These are phyloP conservation scores for Russula lepida DNA, from an alignment of 768 basidiomycete genomes.

Conservation along the genomic window DNA sequence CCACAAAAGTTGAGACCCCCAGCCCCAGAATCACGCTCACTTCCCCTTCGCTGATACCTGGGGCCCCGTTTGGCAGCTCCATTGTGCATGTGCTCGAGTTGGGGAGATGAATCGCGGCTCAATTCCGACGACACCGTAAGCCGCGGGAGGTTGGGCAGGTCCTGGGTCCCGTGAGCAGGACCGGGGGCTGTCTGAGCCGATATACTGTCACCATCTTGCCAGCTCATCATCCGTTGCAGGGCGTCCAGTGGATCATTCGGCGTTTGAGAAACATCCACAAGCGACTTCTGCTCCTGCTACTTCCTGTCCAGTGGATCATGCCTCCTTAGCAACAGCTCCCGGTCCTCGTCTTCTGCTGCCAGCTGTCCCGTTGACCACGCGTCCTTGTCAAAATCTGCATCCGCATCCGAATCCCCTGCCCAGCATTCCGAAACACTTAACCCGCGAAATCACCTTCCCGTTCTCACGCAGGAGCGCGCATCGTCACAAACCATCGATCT, in stretches of 20 bases:
- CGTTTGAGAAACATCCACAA: too few relatives aligned
- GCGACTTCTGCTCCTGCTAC: too few relatives aligned
- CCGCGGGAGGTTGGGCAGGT: background rate
- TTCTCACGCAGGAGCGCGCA: conserved; percentile 60
- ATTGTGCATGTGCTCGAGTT: background rate
- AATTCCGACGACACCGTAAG: background rate
- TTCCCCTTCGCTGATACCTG: background rate
- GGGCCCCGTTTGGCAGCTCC: background rate
- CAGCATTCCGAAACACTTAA: conserved; percentile 53
- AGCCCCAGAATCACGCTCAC: background rate
- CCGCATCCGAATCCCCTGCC: conserved; percentile 28
- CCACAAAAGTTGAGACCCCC: too few relatives aligned
- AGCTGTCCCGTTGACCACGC: conserved; percentile 35
- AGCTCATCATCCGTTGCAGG: conserved; percentile 9
- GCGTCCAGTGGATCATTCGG: too few relatives aligned
- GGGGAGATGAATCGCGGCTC: background rate
- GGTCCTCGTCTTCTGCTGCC: conserved; percentile 22
- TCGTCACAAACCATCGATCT: conserved; percentile 50
- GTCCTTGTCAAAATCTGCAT: conserved; percentile 9
- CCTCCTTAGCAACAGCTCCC: conserved; percentile 12
- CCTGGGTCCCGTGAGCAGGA: background rate
- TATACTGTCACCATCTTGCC: background rate
- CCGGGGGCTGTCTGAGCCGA: background rate
- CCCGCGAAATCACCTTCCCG: conserved; percentile 80
- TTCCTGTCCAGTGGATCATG: too few relatives aligned